Base-by-base conservation (phyloP, 2,329 filamentous ascomycete genomes). In the Pseudogymnoascus sp. region DNA sequence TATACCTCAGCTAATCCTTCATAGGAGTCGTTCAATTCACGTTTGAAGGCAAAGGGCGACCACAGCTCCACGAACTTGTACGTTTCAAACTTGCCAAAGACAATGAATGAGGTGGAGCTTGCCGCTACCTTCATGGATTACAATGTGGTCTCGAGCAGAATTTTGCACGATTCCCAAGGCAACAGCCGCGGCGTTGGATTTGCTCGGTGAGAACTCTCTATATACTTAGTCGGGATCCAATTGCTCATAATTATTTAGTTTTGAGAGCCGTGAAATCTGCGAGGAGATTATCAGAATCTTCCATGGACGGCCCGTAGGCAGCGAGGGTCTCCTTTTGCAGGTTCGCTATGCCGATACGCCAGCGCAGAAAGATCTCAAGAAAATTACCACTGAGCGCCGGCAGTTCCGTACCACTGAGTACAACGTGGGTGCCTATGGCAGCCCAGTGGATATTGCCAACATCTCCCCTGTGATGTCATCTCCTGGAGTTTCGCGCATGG, bases 361-460 rank as follows among this genome's bases (percentile, higher is more conserved):
- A 62, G 90, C 93, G 66, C 94, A 99, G 76, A 99, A 99, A 66
- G 86, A 94, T 73, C 82, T 99, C 69, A 99, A 99, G 82, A 89
- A 94, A 67, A 89, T 97, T 73, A 97, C 93, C 42, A 92, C 94
- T 33, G 92, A 96, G 74, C 91, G 92, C 63, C 92, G 94, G 65
- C 91, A 96, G 72, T 97, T 96, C 78, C 91, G 94, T 64, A 94
- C 93, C 63, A 94, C 94, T 63, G 94, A 97, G 79, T 97, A 97
- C 77, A 92, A 92, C 70, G 86, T 87, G 65, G 84, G 85, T 63
- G 85, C 85, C 45, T 88, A 88, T 68, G 85, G 85, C 64, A 86
- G 84, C 64, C 79, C 82, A 55, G 79, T 19, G 22, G 41, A 59
- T 22, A 62, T 68, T 36, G 66, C 62, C 39, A 61, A 69, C 9